A percentile compares a stretch with the other conserved stretches of the same genome.
Conservation (phyloP, 148 eudicot genomes). For the Diospyros lotus region DNA sequence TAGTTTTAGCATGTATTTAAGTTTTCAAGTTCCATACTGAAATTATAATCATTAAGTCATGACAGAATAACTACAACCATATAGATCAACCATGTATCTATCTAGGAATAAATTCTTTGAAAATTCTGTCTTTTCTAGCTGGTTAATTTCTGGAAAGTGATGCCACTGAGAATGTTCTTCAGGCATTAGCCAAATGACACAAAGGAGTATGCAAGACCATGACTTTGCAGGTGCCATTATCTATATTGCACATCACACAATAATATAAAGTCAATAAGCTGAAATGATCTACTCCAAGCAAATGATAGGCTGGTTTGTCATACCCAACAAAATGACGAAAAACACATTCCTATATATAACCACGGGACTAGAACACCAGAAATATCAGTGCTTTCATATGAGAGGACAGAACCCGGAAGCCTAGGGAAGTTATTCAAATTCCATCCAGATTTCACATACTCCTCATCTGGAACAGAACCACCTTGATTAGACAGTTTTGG, state of each 20-base stretch:
- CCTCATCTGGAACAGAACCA: conserved; percentile 42
- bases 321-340: conserved; percentile 99
- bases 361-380: conserved; percentile 98
- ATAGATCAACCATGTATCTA: background rate
- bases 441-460: conserved; percentile 84
- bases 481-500: conserved; percentile 50
- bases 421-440: conserved; percentile 97
- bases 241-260: background rate
- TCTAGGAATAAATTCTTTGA: background rate
- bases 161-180: background rate
- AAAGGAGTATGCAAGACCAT: background rate
- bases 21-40: too few species aligned
- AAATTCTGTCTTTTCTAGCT: background rate
- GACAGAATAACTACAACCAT: too few species aligned
- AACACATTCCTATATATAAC: conserved; percentile 99
- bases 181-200: conserved; percentile 6
- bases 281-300: background rate
- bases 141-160: too few species aligned
- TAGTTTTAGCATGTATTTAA: too few species aligned
- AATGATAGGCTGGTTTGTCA: conserved; percentile 23
- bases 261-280: conserved; percentile 1
- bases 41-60: too few species aligned
- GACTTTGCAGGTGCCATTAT: background rate
- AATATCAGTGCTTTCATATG: conserved; percentile 86
- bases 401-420: conserved; percentile 88